A percentile compares a stretch with the other conserved stretches of the same genome.
phyloP scores from a whole-genome alignment of 768 basidiomycete species.

The Tulasnella sp. region DNA sequence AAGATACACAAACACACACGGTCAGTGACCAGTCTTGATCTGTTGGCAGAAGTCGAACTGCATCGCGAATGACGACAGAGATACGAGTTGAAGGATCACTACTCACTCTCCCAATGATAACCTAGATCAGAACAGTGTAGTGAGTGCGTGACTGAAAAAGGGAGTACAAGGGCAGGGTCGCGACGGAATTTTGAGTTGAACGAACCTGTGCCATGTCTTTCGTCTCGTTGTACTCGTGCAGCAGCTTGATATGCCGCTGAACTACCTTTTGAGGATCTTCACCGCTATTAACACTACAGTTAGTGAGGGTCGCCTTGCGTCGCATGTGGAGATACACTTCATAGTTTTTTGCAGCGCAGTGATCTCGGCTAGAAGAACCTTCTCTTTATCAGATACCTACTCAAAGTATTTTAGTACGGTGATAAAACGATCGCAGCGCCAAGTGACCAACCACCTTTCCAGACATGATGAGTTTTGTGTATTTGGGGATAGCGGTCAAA shows the following conservation, averaged over 20 bases:
- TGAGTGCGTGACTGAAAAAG: too few relatives aligned
- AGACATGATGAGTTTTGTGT: too few relatives aligned
- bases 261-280: conserved; percentile 49
- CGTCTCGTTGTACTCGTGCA: conserved; percentile 70
- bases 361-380: conserved; percentile 36
- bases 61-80: neutral
- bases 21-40: neutral
- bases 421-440: too few relatives aligned
- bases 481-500: too few relatives aligned
- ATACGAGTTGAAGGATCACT: neutral
- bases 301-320: conserved; percentile 5
- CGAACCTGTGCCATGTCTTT: conserved; percentile 71
- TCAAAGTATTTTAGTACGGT: too few relatives aligned
- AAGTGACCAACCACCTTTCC: too few relatives aligned
- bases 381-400: too few relatives aligned
- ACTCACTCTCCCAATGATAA: conserved; percentile 64
- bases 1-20: conserved; percentile 18
- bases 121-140: too few relatives aligned
- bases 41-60: neutral
- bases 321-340: conserved; percentile 34
- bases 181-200: too few relatives aligned
- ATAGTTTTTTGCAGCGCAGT: conserved; percentile 33
- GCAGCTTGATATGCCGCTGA: conserved; percentile 53
- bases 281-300: conserved; percentile 24
- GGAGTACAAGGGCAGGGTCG: too few relatives aligned